A percentile compares a stretch with the other conserved stretches of the same genome.
These are phyloP conservation scores for Suillus americanus DNA, from an alignment of 768 basidiomycete genomes.

Conservation along the genomic window DNA sequence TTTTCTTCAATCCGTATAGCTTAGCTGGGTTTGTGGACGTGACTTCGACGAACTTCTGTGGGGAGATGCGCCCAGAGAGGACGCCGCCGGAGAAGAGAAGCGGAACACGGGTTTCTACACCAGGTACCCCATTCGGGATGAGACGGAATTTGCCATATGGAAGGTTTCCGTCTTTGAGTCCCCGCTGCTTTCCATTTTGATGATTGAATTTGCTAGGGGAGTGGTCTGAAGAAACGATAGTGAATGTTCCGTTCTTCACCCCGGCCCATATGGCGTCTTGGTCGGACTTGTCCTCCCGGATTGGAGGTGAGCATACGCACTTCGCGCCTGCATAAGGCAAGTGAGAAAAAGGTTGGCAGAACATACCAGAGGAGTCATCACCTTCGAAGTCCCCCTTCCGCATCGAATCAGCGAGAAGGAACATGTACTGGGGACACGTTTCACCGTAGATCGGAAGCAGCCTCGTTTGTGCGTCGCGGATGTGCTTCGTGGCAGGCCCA, in stretches of 20 bases:
- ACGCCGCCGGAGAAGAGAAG: slow-evolving; percentile 33
- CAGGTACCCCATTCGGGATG: slow-evolving; percentile 36
- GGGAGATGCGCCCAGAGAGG: slow-evolving; percentile 27
- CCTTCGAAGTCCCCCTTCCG: slow-evolving; percentile 17
- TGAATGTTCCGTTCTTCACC: slow-evolving; percentile 25
- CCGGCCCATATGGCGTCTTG: slow-evolving; percentile 19
- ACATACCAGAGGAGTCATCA: background rate
- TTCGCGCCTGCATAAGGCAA: slow-evolving; percentile 11
- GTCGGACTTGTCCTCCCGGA: slow-evolving; percentile 15
- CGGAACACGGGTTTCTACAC: slow-evolving; percentile 34
- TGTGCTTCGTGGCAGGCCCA: slow-evolving; percentile 10
- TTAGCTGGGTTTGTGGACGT: slow-evolving; percentile 34
- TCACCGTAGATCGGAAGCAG: slow-evolving; percentile 21
- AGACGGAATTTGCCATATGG: slow-evolving; percentile 28
- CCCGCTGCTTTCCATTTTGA: slow-evolving; percentile 24
- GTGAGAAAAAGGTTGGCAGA: no score
- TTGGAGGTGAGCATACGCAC: slow-evolving; percentile 18
- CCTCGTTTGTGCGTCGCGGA: slow-evolving; percentile 19
- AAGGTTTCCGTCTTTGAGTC: slow-evolving; percentile 23
- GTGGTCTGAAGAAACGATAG: slow-evolving; percentile 32
- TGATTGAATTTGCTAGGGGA: slow-evolving; percentile 30
- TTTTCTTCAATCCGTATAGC: slow-evolving; percentile 33
- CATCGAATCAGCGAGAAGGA: slow-evolving; percentile 16
- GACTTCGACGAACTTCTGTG: slow-evolving; percentile 33
- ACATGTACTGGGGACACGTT: slow-evolving; percentile 21